Percentiles rank a stretch among this genome's conserved stretches.
Evolutionary conservation across 2,329 filamentous ascomycete species (phyloP).

Genomic region (Claviceps sp.): DNA sequence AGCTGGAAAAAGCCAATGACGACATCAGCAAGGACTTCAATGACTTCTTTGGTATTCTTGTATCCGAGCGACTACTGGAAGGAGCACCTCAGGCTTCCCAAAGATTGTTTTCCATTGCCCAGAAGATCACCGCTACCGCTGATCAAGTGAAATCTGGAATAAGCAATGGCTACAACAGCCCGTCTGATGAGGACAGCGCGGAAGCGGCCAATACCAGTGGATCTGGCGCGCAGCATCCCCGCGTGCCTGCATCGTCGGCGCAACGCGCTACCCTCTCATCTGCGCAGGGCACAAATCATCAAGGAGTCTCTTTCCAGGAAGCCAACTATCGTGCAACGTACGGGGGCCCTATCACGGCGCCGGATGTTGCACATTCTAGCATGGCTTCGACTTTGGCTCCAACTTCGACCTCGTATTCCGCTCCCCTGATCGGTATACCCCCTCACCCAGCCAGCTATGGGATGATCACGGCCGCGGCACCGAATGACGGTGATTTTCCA

Average conservation of each 20-base stretch:
- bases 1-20: conserved; percentile 55
- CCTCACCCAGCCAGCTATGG: conserved; percentile 24
- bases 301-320: neutral
- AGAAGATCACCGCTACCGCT: conserved; percentile 43
- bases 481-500: conserved; percentile 40
- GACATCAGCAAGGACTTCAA: conserved; percentile 63
- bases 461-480: conserved; percentile 36
- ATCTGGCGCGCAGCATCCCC: neutral
- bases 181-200: conserved; percentile 2
- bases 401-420: neutral
- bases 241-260: neutral
- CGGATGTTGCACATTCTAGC: neutral
- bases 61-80: conserved; percentile 43
- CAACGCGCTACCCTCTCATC: neutral
- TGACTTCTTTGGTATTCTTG: conserved; percentile 48
- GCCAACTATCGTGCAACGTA: neutral
- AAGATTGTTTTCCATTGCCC: conserved; percentile 42
- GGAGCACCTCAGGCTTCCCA: conserved; percentile 41
- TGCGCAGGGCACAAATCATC: neutral
- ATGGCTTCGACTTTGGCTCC: neutral
- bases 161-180: conserved; percentile 9
- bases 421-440: conserved; percentile 5
- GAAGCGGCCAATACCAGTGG: neutral
- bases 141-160: conserved; percentile 24
- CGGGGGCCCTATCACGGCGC: neutral